Evolutionary conservation across 192 early-diverging fungal genomes (phyloP).

Genomic region (Irineochytrium annulatum): DNA sequence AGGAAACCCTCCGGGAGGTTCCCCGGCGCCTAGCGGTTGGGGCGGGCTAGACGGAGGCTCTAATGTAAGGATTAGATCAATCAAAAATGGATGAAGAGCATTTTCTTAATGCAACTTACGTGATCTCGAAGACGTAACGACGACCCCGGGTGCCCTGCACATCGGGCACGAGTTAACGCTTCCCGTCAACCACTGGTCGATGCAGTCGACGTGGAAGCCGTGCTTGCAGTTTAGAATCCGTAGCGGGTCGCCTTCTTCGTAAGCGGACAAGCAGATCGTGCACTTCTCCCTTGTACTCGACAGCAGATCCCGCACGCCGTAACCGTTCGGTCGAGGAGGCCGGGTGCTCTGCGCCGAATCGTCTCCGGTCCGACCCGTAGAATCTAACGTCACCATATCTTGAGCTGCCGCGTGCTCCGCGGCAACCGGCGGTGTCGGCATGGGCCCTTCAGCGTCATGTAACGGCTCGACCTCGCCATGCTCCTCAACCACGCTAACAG

Average conservation of each 20-base stretch:
- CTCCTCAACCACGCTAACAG: conserved; percentile 2
- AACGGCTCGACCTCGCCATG: conserved; percentile 4
- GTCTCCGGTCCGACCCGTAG: background rate
- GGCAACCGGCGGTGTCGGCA: background rate
- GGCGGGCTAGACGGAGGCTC: too few species aligned
- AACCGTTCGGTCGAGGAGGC: background rate
- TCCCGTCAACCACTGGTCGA: conserved; percentile 42
- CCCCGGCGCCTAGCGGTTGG: too few species aligned
- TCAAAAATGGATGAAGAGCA: too few species aligned
- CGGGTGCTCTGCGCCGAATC: background rate
- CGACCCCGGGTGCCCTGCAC: conserved; percentile 36
- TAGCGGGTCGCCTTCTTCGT: conserved; percentile 41
- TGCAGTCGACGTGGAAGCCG: conserved; percentile 45
- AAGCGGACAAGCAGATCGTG: conserved; percentile 41
- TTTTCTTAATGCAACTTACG: too few species aligned
- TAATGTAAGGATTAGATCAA: too few species aligned
- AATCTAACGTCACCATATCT: background rate
- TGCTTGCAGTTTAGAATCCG: conserved; percentile 44
- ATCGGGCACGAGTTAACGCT: conserved; percentile 44
- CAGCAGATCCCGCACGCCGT: conserved; percentile 29
- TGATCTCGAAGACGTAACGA: conserved; percentile 7
- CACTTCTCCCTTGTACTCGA: conserved; percentile 41
- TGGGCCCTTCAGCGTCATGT: conserved; percentile 14
- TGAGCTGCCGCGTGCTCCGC: background rate
- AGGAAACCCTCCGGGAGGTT: too few species aligned